These are phyloP conservation scores for Mangifera indica DNA, from an alignment of 345 rosid genomes.

Conservation along the genomic window DNA sequence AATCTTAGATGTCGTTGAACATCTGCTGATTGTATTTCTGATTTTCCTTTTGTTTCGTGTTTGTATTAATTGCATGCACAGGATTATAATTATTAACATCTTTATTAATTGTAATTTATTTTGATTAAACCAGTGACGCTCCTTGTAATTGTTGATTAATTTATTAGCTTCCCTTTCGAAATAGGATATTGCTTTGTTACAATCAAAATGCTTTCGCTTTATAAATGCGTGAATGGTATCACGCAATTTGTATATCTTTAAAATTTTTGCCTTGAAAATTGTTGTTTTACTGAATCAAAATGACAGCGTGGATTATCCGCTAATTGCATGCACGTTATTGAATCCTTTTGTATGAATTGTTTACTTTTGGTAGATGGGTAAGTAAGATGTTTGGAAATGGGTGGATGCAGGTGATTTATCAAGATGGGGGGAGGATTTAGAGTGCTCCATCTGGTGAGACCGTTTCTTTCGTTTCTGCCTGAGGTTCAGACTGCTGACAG, in stretches of 20 bases:
- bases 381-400: conserved; percentile 28
- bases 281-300: no score
- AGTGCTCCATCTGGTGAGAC: conserved; percentile 64
- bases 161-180: no score
- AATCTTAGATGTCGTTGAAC: neutral
- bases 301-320: no score
- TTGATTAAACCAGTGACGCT: no score
- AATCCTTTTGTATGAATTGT: neutral
- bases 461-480: conserved; percentile 53
- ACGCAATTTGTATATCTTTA: no score
- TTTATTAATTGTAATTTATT: neutral
- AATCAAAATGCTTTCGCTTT: no score
- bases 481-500: conserved; percentile 71
- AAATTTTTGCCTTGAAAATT: no score
- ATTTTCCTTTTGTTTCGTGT: neutral
- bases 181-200: neutral
- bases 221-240: no score
- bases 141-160: no score
- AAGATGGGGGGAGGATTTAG: conserved; percentile 73
- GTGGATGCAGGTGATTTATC: conserved; percentile 40
- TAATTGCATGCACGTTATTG: no score
- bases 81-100: neutral
- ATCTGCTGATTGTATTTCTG: neutral
- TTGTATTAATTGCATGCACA: neutral
- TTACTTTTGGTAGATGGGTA: neutral